Evolutionary conservation across 495 filamentous ascomycete genomes (phyloP).

Genomic region (Penicillium mononematosum): DNA sequence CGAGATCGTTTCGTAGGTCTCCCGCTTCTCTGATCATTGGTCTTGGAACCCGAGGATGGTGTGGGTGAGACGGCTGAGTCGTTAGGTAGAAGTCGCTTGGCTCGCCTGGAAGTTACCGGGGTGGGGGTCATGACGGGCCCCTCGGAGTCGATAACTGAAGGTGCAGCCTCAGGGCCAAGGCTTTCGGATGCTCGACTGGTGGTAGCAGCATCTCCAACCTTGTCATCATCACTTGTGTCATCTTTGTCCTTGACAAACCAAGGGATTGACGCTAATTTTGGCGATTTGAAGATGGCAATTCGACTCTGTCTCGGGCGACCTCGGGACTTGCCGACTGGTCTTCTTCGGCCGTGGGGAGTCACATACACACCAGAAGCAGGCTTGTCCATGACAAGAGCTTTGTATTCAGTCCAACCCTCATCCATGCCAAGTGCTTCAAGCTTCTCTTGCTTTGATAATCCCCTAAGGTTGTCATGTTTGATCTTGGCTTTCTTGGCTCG

Average conservation of each 20-base stretch:
- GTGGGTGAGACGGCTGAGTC: background rate
- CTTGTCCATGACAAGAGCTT: constrained; percentile 38
- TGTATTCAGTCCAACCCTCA: constrained; percentile 47
- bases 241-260: constrained; percentile 33
- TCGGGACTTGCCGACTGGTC: constrained; percentile 42
- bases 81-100: background rate
- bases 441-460: constrained; percentile 39
- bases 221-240: constrained; percentile 10
- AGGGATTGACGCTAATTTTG: constrained; percentile 34
- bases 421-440: constrained; percentile 45
- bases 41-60: background rate
- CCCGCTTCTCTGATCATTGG: background rate
- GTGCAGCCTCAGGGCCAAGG: background rate
- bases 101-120: background rate
- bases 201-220: background rate
- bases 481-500: constrained; percentile 7
- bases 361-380: constrained; percentile 51
- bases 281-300: constrained; percentile 53
- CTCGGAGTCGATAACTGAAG: background rate
- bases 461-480: constrained; percentile 23
- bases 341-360: constrained; percentile 46
- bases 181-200: background rate
- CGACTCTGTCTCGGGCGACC: constrained; percentile 52
- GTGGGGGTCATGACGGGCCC: background rate
- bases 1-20: constrained; percentile 5